These are phyloP conservation scores for Apiotrichum gracile DNA, from an alignment of 1,284 basidiomycete species.

Conservation along the genomic window DNA sequence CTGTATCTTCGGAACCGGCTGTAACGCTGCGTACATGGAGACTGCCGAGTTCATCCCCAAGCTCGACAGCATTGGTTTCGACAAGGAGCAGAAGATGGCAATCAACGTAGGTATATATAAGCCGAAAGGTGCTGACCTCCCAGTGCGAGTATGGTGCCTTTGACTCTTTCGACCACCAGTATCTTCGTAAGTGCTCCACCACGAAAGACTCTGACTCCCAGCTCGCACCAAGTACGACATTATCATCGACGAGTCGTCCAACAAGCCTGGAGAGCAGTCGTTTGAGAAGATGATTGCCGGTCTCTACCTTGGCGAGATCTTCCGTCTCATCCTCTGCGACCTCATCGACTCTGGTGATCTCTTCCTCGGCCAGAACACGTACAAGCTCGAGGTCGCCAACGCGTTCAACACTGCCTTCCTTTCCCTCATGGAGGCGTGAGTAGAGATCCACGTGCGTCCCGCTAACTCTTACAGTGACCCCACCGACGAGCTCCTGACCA, in stretches of 20 bases:
- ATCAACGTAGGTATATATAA: slow-evolving; percentile 67
- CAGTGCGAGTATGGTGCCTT: slow-evolving; percentile 75
- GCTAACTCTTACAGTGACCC: slow-evolving; percentile 58
- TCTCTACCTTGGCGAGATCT: slow-evolving; percentile 92
- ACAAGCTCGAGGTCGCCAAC: slow-evolving; percentile 91
- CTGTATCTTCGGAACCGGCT: slow-evolving; percentile 96
- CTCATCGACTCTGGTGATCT: slow-evolving; percentile 94
- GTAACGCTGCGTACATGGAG: slow-evolving; percentile 98
- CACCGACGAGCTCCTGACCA: slow-evolving; percentile 94
- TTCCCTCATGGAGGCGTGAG: slow-evolving; percentile 78
- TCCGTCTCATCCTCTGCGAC: slow-evolving; percentile 88
- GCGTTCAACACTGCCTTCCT: slow-evolving; percentile 95
- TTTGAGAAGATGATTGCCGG: slow-evolving; percentile 96
- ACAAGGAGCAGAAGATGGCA: slow-evolving; percentile 69
- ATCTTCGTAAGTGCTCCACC: slow-evolving; percentile 55
- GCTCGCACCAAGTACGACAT: slow-evolving; percentile 89
- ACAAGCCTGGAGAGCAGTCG: slow-evolving; percentile 89
- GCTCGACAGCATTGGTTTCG: slow-evolving; percentile 67
- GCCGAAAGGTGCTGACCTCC: background rate
- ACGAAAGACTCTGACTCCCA: slow-evolving; percentile 18
- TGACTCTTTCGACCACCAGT: slow-evolving; percentile 91
- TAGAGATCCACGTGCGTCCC: background rate
- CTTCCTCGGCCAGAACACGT: slow-evolving; percentile 95
- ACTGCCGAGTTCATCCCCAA: slow-evolving; percentile 69
- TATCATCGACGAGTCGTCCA: slow-evolving; percentile 85